phyloP scores from a whole-genome alignment of 2,329 filamentous ascomycete genomes.

The Seiridium unicorne region DNA sequence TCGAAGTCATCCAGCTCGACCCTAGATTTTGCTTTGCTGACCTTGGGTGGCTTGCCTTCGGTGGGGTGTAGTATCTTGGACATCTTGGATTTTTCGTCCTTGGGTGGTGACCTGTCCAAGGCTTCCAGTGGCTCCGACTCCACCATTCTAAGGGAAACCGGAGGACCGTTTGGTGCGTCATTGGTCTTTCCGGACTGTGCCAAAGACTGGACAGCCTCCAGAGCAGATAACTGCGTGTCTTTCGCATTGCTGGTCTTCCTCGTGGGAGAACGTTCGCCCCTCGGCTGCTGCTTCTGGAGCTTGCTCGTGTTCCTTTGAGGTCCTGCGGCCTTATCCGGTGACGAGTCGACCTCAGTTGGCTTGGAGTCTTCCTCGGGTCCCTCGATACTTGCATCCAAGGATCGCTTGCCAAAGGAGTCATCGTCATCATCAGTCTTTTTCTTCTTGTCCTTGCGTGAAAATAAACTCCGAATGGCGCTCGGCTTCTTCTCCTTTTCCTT shows the following conservation, averaged over 20 bases:
- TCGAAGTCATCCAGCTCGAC: conserved; percentile 72
- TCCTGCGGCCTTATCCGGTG: conserved; percentile 39
- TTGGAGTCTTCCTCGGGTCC: conserved; percentile 42
- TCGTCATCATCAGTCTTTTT: conserved; percentile 56
- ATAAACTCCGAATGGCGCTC: conserved; percentile 53
- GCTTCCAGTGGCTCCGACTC: conserved; percentile 47
- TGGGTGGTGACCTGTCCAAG: conserved; percentile 32
- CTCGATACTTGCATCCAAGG: conserved; percentile 49
- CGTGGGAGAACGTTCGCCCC: conserved; percentile 45
- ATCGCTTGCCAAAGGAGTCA: conserved; percentile 60
- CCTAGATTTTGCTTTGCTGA: conserved; percentile 58
- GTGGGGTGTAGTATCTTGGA: conserved; percentile 40
- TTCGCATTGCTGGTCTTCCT: conserved; percentile 31
- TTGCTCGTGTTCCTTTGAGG: conserved; percentile 63
- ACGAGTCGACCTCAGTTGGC: conserved; percentile 42
- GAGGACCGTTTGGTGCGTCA: conserved; percentile 27
- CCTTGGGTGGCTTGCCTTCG: conserved; percentile 42
- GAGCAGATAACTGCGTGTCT: conserved; percentile 24
- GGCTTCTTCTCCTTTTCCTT: conserved; percentile 45
- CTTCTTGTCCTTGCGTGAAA: conserved; percentile 61
- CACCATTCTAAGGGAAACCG: conserved; percentile 57
- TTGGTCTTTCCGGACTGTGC: conserved; percentile 38
- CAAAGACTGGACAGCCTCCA: conserved; percentile 32
- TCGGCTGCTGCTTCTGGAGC: conserved; percentile 65
- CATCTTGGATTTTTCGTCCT: conserved; percentile 38